Evolutionary conservation across 2,329 filamentous ascomycete species (phyloP), one percentile per base, ranked within the genome.

Genomic region (Orbilia quercus): DNA sequence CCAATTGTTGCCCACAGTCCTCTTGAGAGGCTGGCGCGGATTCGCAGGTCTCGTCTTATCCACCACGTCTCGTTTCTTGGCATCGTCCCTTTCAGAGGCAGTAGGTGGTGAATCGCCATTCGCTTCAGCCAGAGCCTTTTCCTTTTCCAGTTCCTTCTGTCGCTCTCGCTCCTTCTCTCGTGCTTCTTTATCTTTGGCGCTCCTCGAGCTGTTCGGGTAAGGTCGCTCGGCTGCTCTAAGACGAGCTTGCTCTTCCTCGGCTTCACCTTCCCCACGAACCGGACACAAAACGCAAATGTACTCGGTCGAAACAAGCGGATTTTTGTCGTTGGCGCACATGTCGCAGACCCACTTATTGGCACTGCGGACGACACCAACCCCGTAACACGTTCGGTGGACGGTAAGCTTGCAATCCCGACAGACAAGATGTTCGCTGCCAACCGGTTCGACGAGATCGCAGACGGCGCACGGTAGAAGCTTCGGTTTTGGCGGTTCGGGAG

Each of bases 1-100:
- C 95, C 95, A 99, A 79, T 98, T 98, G 82, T 98, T 98, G 79
- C 96, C 92, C 2, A 90, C 91, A 0, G 95, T 99, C 53, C 91
- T 88, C 82, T 99, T 99, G 75, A 99, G 83, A 2, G 95, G 90
- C 80, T 98, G 95, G 51, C 95, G 88, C 23, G 95, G 95, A 75
- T 91, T 87, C 36, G 90, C 81, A 0, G 95, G 94, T 51, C 93
- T 90, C 76, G 92, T 92, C 77, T 90, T 87, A 73, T 94, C 90
- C 79, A 91, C 87, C 7, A 69, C 60, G 45, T 74, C 70, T 9
- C 70, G 44, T 81, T 99, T 90, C 47, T 77, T 77, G 14, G 73
- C 58, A 11, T 77, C 77, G 20, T 78, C 77, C 20, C 75, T 75
- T 34, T 76, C 74, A 36, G 63, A 66, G 4, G 63, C 74, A 7